Base-by-base conservation (phyloP, 805 yeast species). In the Hagleromyces aurorensis region DNA sequence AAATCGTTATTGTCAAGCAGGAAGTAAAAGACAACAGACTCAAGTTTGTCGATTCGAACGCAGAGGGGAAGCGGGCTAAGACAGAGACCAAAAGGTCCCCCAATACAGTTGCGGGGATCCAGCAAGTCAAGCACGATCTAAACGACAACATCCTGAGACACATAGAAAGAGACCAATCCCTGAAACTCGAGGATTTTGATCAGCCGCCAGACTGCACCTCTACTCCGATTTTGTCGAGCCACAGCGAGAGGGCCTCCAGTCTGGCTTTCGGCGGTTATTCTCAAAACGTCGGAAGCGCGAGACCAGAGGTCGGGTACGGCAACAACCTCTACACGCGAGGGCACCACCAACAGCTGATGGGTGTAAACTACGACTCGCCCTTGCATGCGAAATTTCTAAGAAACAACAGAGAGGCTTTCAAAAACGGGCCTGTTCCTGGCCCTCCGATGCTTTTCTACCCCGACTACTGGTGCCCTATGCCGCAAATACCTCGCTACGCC, bases 181-280 rank as follows among this genome's bases (percentile, higher is more conserved):
- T 52, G 12, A 38, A 43, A 19, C 30, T 45, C 13, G 50, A 48
- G 8, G 55, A 52, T 19, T 44, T 52, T 27, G 48, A 41, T 25
- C 50, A 47, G 36, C 55, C 55, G 4, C 57, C 57, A 11, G 42
- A 50, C 14, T 47, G 52, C 3, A 52, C 57, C 4, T 52, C 57
- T 3, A 52, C 57, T 8, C 57, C 57, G n/a, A 24, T 37, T 3
- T 18, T 12, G 5, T 15, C 18, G 16, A 12, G 25, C 9, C 21
- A 11, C 12, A 20, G 13, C 11, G 14, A 19, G 13, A 21, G 25
- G 21, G 10, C 15, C 6, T 11, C 4, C 14, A 23, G 6, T 11
- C 14, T 12, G 3, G 18, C 11, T 23, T 23, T 12, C 15, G n/a
- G n/a, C 30, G 14, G 4, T n/a, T 27, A 16, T 9, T 8, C 17